These are phyloP conservation scores for Lipomyces orientalis DNA, from an alignment of 805 yeast species.

Conservation along the genomic window DNA sequence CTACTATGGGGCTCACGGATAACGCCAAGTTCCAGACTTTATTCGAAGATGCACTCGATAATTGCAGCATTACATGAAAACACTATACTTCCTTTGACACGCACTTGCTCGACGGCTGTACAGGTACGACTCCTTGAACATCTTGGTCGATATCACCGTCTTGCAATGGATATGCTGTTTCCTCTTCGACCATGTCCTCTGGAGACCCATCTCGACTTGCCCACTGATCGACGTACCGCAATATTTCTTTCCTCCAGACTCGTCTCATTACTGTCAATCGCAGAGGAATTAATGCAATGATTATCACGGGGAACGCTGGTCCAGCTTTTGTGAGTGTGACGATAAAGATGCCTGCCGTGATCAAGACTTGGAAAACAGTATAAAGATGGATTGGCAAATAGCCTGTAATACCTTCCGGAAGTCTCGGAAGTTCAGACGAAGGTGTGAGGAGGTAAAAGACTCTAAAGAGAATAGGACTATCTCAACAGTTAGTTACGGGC, in stretches of 20 bases:
- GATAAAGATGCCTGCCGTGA: background rate
- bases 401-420: background rate
- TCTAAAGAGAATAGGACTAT: slow-evolving; percentile 1
- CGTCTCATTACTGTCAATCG: background rate
- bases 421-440: background rate
- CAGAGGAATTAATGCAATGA: background rate
- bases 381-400: background rate
- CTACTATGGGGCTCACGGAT: too few species aligned
- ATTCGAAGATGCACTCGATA: too few species aligned
- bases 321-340: background rate
- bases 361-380: background rate
- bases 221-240: background rate
- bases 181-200: background rate
- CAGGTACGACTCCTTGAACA: background rate
- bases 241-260: background rate
- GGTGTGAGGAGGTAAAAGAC: background rate
- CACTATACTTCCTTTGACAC: background rate
- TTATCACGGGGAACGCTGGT: background rate
- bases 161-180: background rate
- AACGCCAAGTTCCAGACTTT: too few species aligned
- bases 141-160: background rate
- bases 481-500: background rate
- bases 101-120: background rate
- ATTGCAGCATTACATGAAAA: too few species aligned
- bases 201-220: background rate